Conservation (phyloP, 1,139 yeast species). For the Blastobotrys petasosporus region DNA sequence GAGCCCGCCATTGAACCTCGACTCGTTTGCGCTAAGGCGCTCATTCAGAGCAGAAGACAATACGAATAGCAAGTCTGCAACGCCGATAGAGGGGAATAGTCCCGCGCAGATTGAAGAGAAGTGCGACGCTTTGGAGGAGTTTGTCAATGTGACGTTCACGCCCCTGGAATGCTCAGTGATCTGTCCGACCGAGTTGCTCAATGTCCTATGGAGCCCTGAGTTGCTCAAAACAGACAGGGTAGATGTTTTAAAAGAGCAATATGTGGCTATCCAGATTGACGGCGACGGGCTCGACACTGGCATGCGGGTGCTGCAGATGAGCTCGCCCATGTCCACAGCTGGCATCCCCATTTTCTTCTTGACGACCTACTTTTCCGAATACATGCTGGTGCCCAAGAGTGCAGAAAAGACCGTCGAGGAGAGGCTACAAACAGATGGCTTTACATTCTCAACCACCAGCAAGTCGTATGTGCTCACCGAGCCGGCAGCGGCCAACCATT, state of each 20-base stretch:
- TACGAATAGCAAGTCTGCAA: slow-evolving; percentile 4
- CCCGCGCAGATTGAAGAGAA: slow-evolving; percentile 18
- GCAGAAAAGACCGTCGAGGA: slow-evolving; percentile 42
- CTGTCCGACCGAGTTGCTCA: slow-evolving; percentile 40
- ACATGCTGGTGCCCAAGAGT: slow-evolving; percentile 52
- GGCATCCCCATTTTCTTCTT: slow-evolving; percentile 57
- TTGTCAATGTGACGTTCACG: slow-evolving; percentile 52
- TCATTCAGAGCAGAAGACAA: slow-evolving; percentile 10
- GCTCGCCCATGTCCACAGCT: slow-evolving; percentile 55
- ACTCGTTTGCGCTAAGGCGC: slow-evolving; percentile 1
- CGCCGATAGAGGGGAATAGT: slow-evolving; percentile 10
- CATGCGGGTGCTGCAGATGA: slow-evolving; percentile 50
- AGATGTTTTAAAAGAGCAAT: slow-evolving; percentile 43
- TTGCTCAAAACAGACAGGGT: slow-evolving; percentile 33
- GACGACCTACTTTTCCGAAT: slow-evolving; percentile 61
- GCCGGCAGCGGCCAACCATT: not conserved
- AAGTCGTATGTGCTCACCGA: slow-evolving; percentile 24
- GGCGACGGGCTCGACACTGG: slow-evolving; percentile 56
- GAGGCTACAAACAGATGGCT: slow-evolving; percentile 42
- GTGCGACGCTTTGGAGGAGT: slow-evolving; percentile 27
- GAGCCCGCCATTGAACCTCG: not conserved
- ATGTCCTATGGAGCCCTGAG: slow-evolving; percentile 37
- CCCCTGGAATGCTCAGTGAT: slow-evolving; percentile 54
- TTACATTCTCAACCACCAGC: slow-evolving; percentile 40
- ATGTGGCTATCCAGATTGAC: slow-evolving; percentile 53